Evolutionary conservation across 495 filamentous ascomycete species (phyloP), one percentile per base, ranked within the genome.

Genomic region (Penicillium soppii): DNA sequence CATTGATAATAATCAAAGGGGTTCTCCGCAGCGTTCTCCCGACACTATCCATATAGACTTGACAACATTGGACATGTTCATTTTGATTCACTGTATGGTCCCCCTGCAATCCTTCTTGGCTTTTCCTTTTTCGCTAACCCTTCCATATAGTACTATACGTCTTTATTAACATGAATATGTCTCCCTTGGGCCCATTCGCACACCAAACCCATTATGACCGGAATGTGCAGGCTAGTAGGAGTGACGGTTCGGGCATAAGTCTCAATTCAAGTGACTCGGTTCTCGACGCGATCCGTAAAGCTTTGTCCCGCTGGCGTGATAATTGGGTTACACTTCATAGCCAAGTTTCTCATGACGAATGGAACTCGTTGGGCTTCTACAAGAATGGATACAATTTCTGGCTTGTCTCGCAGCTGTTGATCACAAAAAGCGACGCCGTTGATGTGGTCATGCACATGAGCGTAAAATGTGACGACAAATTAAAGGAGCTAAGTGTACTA

Each of bases 371-470:
- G 71, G 73, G 73, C 13, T 75, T 77, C 47, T 74, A 68, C 52
- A 72, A 71, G 29, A 77, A 74, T 37, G 67, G 64, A 0, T 75
- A 74, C 43, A 73, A 74, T 10, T 74, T 77, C 57, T 77, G 71
- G 71, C 67, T 75, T 12, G 73, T 77, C 5, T 71, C 72, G 19
- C 67, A 72, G 19, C 54, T 77, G 4, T 62, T 77, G 2, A 72
- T 74, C 42, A 77, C 72, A 12, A 69, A 71, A n/a, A 74, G 74
- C 44, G 66, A 74, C 49, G 69, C 69, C 19, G 66, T 77, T 13
- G 73, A 77, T 33, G 69, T 77, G 15, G 62, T 77, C 1, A 74
- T 77, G 71, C 61, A 59, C 32, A 74, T 75, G 71, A 72, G 75
- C 40, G 72, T 77, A 12, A 65, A 69, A 38, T 77, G 73, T 16